phyloP scores from a whole-genome alignment of 495 filamentous ascomycete genomes.

The Xylaria castorea region DNA sequence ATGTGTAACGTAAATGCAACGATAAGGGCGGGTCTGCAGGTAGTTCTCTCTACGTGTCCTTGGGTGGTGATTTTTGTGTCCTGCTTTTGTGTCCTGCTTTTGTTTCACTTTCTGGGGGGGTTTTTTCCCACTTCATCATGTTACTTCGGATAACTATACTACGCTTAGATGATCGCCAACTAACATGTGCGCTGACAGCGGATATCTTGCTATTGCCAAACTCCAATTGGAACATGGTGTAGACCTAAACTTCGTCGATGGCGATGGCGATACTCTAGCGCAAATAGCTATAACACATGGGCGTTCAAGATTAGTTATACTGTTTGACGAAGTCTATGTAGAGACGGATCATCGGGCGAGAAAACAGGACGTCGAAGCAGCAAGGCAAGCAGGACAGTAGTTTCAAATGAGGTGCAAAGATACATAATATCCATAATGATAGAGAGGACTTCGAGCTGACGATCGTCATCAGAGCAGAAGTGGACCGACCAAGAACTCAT shows the following conservation, averaged over 20 bases:
- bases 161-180: background rate
- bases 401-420: background rate
- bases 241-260: background rate
- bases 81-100: background rate
- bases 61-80: no score
- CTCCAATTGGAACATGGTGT: background rate
- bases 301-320: background rate
- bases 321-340: background rate
- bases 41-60: background rate
- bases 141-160: background rate
- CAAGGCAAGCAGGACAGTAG: background rate
- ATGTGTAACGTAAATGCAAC: background rate
- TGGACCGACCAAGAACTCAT: no score
- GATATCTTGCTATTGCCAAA: background rate
- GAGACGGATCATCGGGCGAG: background rate
- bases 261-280: background rate
- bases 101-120: background rate
- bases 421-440: background rate
- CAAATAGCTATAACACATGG: background rate
- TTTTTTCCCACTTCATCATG: background rate
- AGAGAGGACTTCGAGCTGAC: background rate
- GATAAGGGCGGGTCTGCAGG: background rate
- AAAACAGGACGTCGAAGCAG: background rate
- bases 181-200: background rate
- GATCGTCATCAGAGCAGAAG: conserved; percentile 10